phyloP scores from a whole-genome alignment of 768 basidiomycete species.

The Dendrothele bispora region DNA sequence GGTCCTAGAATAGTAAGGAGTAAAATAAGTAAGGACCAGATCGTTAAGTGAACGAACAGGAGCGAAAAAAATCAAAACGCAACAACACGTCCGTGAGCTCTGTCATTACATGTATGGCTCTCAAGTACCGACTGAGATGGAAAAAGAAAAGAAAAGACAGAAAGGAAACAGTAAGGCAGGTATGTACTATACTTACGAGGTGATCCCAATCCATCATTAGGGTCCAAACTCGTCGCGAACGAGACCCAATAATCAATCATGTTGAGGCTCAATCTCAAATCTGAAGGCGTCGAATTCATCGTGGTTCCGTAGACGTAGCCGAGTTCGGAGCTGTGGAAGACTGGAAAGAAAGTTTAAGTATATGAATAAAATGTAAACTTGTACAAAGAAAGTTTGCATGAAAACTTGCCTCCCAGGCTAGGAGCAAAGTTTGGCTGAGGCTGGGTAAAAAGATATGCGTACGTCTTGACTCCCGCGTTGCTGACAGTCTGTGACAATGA shows the following conservation, averaged over 20 bases:
- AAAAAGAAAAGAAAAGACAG: not conserved
- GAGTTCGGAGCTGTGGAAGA: constrained; percentile 30
- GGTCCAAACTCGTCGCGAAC: constrained; percentile 41
- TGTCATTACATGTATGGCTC: too few relatives aligned
- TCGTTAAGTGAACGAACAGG: too few relatives aligned
- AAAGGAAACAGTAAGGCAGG: not conserved
- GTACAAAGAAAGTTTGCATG: too few relatives aligned
- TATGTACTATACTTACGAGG: constrained; percentile 21
- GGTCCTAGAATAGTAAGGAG: constrained; percentile 17
- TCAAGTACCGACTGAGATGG: too few relatives aligned
- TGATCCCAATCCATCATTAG: constrained; percentile 41
- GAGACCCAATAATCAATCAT: constrained; percentile 50
- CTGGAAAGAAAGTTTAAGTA: too few relatives aligned
- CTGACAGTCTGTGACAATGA: constrained; percentile 6
- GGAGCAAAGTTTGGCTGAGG: constrained; percentile 13
- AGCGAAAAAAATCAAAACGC: too few relatives aligned
- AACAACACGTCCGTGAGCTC: too few relatives aligned
- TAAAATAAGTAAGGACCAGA: too few relatives aligned
- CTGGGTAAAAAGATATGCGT: constrained; percentile 12
- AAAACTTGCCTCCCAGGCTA: constrained; percentile 13
- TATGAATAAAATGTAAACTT: too few relatives aligned
- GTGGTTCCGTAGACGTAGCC: constrained; percentile 28
- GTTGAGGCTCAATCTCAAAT: constrained; percentile 24
- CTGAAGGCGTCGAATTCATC: constrained; percentile 13
- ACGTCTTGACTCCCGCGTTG: constrained; percentile 3